phyloP scores from a whole-genome alignment of 306 rosid species.

The Ziziphus jujuba region DNA sequence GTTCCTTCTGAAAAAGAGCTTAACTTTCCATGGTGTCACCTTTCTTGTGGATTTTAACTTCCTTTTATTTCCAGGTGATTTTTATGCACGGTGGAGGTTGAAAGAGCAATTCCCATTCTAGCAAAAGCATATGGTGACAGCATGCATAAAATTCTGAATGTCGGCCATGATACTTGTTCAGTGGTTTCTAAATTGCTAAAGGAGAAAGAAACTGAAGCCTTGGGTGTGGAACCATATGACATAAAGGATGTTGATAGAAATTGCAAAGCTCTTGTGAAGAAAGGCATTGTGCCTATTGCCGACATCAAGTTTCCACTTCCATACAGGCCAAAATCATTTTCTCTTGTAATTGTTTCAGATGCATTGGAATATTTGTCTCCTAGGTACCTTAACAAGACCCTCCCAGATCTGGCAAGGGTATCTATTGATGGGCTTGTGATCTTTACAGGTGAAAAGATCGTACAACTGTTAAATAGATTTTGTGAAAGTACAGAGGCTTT shows the following conservation, averaged over 20 bases:
- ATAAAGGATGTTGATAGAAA: slow-evolving; percentile 58
- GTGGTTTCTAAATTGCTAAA: slow-evolving; percentile 55
- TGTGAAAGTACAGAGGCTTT: neutral
- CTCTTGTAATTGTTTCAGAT: slow-evolving; percentile 68
- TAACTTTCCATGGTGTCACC: too few species aligned
- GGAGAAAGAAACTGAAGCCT: slow-evolving; percentile 74
- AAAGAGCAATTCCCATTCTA: slow-evolving; percentile 50
- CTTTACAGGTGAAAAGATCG: slow-evolving; percentile 47
- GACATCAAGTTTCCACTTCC: slow-evolving; percentile 77
- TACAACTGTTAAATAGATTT: neutral
- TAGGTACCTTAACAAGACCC: slow-evolving; percentile 72
- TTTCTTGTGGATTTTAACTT: too few species aligned
- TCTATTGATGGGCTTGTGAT: slow-evolving; percentile 58
- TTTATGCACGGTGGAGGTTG: slow-evolving; percentile 63
- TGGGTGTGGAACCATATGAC: slow-evolving; percentile 81
- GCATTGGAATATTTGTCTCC: slow-evolving; percentile 74
- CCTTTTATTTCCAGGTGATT: slow-evolving; percentile 47
- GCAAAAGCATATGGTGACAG: slow-evolving; percentile 59
- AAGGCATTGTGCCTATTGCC: slow-evolving; percentile 59
- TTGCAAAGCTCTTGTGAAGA: slow-evolving; percentile 59
- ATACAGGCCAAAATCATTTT: slow-evolving; percentile 66
- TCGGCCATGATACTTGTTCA: slow-evolving; percentile 62
- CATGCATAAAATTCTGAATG: slow-evolving; percentile 69
- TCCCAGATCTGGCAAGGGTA: slow-evolving; percentile 69
- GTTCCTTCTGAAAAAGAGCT: too few species aligned